Conservation (phyloP, 2,329 filamentous ascomycete species). For the Calcarisporium arbuscula region DNA sequence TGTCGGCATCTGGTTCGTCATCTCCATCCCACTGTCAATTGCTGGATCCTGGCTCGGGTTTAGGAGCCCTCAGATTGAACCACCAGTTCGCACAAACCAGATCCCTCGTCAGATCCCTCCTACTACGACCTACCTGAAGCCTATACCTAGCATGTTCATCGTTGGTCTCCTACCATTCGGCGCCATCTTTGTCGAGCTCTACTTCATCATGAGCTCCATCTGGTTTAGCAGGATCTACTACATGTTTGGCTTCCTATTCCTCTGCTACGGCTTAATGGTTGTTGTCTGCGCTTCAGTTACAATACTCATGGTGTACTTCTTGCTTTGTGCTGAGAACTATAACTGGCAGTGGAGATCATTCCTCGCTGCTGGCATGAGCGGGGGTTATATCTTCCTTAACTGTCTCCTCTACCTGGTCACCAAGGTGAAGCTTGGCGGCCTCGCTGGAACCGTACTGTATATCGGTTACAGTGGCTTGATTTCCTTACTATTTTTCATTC, state of each 20-base stretch:
- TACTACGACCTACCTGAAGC: constrained; percentile 72
- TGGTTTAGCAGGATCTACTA: constrained; percentile 99
- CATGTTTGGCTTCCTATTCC: constrained; percentile 99
- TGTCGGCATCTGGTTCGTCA: constrained; percentile 91
- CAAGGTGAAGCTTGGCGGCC: constrained; percentile 75
- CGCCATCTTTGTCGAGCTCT: constrained; percentile 95
- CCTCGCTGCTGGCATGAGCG: constrained; percentile 82
- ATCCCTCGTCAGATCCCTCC: constrained; percentile 95
- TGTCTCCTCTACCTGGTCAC: constrained; percentile 87
- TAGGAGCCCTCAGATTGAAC: constrained; percentile 62
- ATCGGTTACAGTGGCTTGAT: constrained; percentile 87
- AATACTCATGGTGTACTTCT: constrained; percentile 89
- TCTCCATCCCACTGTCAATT: constrained; percentile 86
- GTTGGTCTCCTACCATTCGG: constrained; percentile 91
- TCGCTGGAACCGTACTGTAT: constrained; percentile 86
- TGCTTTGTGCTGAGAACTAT: constrained; percentile 95
- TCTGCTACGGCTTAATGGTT: constrained; percentile 96
- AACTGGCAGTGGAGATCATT: constrained; percentile 99
- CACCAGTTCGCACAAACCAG: constrained; percentile 92
- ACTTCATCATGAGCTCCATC: constrained; percentile 98
- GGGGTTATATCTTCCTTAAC: constrained; percentile 86
- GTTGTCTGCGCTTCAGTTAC: constrained; percentile 90
- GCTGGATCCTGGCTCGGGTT: constrained; percentile 92
- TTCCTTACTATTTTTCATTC: constrained; percentile 84
- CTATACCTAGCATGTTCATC: constrained; percentile 82